These are phyloP conservation scores for Sarcodon sp. DNA, from an alignment of 768 basidiomycete genomes.

Conservation along the genomic window DNA sequence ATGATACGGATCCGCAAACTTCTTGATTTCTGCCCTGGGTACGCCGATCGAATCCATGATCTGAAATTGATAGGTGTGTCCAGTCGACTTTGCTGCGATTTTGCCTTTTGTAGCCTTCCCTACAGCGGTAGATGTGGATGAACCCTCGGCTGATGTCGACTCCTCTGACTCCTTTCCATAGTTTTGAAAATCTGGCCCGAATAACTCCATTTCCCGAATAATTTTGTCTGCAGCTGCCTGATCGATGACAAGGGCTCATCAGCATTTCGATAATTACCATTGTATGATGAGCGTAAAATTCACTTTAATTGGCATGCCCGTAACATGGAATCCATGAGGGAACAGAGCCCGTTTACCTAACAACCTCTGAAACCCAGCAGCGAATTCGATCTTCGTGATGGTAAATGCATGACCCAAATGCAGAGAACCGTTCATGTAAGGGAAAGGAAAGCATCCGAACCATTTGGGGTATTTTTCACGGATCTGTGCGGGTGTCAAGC, in stretches of 20 bases:
- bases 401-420: conserved; percentile 98
- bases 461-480: conserved; percentile 82
- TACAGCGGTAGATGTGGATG: conserved; percentile 30
- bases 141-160: conserved; percentile 25
- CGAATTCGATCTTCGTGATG: conserved; percentile 96
- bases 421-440: conserved; percentile 97
- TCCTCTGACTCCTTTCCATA: conserved; percentile 41
- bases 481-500: conserved; percentile 53
- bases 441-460: conserved; percentile 93
- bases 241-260: background rate
- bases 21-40: conserved; percentile 81
- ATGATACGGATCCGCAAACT: conserved; percentile 89
- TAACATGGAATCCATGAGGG: conserved; percentile 96
- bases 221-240: conserved; percentile 97
- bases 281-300: conserved; percentile 13
- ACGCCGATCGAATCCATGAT: conserved; percentile 94
- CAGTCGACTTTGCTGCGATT: conserved; percentile 84
- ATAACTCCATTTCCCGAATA: conserved; percentile 92
- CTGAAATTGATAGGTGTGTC: conserved; percentile 95
- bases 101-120: conserved; percentile 95
- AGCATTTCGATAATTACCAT: background rate
- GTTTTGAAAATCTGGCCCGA: conserved; percentile 79
- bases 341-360: conserved; percentile 89
- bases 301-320: conserved; percentile 99
- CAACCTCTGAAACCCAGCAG: conserved; percentile 91